Evolutionary conservation across 2,329 filamentous ascomycete species (phyloP).

Genomic region (Hawksworthiomyces lignivorus): DNA sequence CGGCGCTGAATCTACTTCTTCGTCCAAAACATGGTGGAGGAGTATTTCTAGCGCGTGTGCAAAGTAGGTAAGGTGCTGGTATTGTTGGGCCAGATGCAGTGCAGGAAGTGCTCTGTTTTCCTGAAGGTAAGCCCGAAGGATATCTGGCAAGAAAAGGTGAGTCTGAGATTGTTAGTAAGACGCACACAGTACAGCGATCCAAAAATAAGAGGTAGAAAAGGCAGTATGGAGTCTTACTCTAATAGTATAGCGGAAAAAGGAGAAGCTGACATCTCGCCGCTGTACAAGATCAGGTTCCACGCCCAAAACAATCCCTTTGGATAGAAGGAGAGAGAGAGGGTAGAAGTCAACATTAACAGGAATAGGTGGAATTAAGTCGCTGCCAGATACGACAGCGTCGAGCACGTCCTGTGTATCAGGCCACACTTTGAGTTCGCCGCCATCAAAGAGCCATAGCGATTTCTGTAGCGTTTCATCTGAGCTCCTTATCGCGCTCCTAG

Average conservation of each 20-base stretch:
- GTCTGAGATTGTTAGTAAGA: constrained; percentile 45
- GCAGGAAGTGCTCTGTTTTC: constrained; percentile 74
- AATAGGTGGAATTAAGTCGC: constrained; percentile 67
- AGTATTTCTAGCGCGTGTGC: constrained; percentile 87
- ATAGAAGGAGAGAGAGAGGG: constrained; percentile 77
- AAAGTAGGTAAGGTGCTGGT: constrained; percentile 83
- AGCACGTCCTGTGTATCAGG: constrained; percentile 80
- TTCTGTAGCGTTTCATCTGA: constrained; percentile 55
- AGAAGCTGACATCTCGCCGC: constrained; percentile 82
- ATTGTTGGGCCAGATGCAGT: constrained; percentile 73
- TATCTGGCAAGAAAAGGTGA: constrained; percentile 83
- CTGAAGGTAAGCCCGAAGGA: constrained; percentile 71
- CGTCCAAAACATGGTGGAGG: constrained; percentile 86
- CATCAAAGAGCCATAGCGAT: constrained; percentile 93
- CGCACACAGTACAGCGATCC: too few relatives aligned
- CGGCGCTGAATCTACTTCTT: constrained; percentile 68
- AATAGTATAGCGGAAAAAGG: constrained; percentile 80
- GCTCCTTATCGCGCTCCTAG: too few relatives aligned
- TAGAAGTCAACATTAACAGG: constrained; percentile 90
- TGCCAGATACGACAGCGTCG: constrained; percentile 53
- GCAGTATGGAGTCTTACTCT: too few relatives aligned
- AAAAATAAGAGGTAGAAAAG: too few relatives aligned
- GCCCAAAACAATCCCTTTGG: constrained; percentile 82
- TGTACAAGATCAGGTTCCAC: constrained; percentile 92
- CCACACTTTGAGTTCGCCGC: constrained; percentile 79